Base-by-base conservation (phyloP, 2,329 filamentous ascomycete species). In the Phoma sp. region DNA sequence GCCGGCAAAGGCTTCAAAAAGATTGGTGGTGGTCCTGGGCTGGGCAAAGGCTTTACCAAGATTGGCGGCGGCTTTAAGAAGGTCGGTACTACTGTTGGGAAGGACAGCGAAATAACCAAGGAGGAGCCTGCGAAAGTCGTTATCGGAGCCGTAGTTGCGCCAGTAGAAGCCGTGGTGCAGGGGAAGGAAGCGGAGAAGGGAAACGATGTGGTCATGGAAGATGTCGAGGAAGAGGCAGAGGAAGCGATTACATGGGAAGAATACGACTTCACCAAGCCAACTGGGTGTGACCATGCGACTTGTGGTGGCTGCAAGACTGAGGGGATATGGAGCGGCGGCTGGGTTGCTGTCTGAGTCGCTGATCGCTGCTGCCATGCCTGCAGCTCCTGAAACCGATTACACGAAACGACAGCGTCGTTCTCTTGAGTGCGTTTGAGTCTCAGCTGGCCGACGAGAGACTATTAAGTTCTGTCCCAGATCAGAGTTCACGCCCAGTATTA, bases 51-150 rank as follows among this genome's bases (percentile, higher is more conserved):
- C 0, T 54, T 54, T 9, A 58, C 14, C 61, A 57, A 47, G 37
- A 35, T 51, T 18, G 62, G 61, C 1, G 76, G 77, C 0, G 83
- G 85, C 0, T 86, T 88, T 63, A 89, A 93, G 76, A 95, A 93
- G 69, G 87, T 88, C 1, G 90, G 90, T 1, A 66, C 66, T n/a
- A 58, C 55, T 5, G 67, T 66, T 14, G 45, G 59, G 18, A 49
- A 54, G 37, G 55, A 53, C 23, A 52, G 30, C 2, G 58, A 55
- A 13, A 52, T 56, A 38, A 54, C 52, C 13, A 52, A 58, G 41
- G 54, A 41, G 23, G 53, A 33, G 2, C 18, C 27, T 29, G 27
- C 6, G 6, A 9, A 1, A 1, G 27, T 29, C 6, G 59, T 52
- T 5, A 4, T 52, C 5, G 52, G 57, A 24, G 52, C 47, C 9